Evolutionary conservation across 139 green algal genomes (phyloP).

Genomic region (Closterium sp.): DNA sequence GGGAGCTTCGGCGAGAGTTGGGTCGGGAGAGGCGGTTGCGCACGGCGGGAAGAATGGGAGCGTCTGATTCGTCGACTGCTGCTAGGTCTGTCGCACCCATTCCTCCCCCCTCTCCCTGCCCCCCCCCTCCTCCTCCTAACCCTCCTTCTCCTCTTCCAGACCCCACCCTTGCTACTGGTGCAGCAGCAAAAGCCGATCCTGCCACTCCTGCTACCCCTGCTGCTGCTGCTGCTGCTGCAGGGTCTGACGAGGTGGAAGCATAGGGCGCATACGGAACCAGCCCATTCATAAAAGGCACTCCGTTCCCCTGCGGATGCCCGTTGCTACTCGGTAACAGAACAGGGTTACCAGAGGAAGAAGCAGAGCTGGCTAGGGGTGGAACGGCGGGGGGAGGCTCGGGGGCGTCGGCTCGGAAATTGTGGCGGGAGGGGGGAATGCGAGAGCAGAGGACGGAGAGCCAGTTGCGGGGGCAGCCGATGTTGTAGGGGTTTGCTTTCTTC

Average conservation of each 20-base stretch:
- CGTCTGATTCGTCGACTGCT: background rate
- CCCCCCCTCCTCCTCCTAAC: background rate
- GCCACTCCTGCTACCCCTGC: background rate
- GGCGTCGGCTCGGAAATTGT: conserved; percentile 47
- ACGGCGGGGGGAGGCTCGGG: background rate
- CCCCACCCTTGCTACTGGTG: background rate
- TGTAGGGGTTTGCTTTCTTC: conserved; percentile 67
- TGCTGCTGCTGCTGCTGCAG: background rate
- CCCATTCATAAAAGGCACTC: background rate
- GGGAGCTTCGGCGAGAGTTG: background rate
- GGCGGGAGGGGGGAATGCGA: conserved; percentile 17
- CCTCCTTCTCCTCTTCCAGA: background rate
- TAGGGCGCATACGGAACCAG: background rate
- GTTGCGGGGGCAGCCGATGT: conserved; percentile 61
- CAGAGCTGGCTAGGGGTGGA: background rate
- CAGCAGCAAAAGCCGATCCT: background rate
- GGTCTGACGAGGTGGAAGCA: background rate
- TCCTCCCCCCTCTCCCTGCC: background rate
- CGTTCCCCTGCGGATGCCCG: background rate
- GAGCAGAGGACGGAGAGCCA: conserved; percentile 59
- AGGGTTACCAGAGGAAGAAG: background rate
- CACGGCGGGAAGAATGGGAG: background rate
- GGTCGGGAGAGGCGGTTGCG: background rate
- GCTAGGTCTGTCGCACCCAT: background rate
- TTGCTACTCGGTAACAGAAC: background rate